Percentiles rank a stretch among this genome's conserved stretches.
These are phyloP conservation scores for Lodderomyces metapsilosis DNA, from an alignment of 1,139 yeast genomes.

Conservation along the genomic window DNA sequence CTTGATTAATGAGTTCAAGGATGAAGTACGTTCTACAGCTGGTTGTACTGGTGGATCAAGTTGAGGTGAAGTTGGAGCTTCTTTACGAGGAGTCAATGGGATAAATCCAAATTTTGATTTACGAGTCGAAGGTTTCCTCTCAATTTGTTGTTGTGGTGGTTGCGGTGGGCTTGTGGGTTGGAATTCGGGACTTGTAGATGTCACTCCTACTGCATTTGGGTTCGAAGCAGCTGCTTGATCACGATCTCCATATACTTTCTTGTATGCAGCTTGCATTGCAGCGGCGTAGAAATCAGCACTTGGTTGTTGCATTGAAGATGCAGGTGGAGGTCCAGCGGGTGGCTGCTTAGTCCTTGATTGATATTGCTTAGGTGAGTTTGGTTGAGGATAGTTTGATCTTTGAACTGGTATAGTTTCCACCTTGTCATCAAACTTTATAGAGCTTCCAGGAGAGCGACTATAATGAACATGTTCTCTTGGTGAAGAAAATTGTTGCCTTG, in stretches of 20 bases:
- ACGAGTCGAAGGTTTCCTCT: conserved; percentile 2
- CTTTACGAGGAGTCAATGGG: conserved; percentile 9
- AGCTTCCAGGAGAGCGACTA: conserved; percentile 23
- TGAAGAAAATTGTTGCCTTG: conserved; percentile 5
- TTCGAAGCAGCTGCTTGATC: conserved; percentile 7
- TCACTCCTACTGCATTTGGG: neutral
- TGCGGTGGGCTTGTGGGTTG: conserved; percentile 4
- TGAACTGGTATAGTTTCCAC: conserved; percentile 40
- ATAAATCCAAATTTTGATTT: conserved; percentile 13
- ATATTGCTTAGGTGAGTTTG: conserved; percentile 4
- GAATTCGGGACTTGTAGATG: neutral
- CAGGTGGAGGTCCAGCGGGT: conserved; percentile 6
- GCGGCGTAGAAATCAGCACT: conserved; percentile 26
- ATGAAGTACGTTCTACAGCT: conserved; percentile 6
- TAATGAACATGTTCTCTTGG: conserved; percentile 5
- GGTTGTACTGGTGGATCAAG: neutral
- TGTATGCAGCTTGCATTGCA: conserved; percentile 43
- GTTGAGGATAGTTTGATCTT: conserved; percentile 1
- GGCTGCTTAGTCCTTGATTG: conserved; percentile 1
- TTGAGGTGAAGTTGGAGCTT: conserved; percentile 1
- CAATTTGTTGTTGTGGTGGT: conserved; percentile 3
- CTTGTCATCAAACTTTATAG: conserved; percentile 40
- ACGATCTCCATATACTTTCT: conserved; percentile 37
- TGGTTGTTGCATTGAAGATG: conserved; percentile 8
- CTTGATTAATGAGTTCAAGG: conserved; percentile 8